Conservation (phyloP, 179 eudicot species). For the Monotropa hypopitys region DNA sequence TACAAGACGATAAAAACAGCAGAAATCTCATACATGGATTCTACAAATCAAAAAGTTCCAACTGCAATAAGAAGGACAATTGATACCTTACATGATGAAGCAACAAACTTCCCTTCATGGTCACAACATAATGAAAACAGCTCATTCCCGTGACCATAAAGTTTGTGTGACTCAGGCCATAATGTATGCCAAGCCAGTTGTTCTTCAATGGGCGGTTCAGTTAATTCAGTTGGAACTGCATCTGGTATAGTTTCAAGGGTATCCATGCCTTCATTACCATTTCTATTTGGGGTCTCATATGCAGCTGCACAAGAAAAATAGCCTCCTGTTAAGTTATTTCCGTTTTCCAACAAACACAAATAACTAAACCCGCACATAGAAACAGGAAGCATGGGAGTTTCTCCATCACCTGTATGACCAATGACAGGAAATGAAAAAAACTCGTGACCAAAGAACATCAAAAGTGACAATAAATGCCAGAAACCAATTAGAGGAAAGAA, state of each 20-base stretch:
- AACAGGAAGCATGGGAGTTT: not conserved
- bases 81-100: conserved; percentile 91
- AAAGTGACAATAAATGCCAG: not conserved
- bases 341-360: not conserved
- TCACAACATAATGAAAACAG: conserved; percentile 71
- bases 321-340: not conserved
- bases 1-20: not conserved
- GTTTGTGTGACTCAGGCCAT: conserved; percentile 97
- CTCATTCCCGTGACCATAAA: conserved; percentile 96
- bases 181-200: conserved; percentile 86
- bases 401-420: not conserved
- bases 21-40: not conserved
- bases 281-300: conserved; percentile 30
- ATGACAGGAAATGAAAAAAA: not conserved
- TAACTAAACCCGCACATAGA: not conserved
- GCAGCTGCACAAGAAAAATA: conserved; percentile 33
- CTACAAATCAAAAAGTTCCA: not conserved
- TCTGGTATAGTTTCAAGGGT: conserved; percentile 87
- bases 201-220: conserved; percentile 92
- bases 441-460: not conserved
- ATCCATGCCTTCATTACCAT: conserved; percentile 46
- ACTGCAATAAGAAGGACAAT: not conserved
- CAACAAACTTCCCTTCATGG: conserved; percentile 75
- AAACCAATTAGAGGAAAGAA: not conserved
- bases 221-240: conserved; percentile 77